Evolutionary conservation across 2,329 filamentous ascomycete species (phyloP).

Genomic region (Sporothrix pseudoabietina): DNA sequence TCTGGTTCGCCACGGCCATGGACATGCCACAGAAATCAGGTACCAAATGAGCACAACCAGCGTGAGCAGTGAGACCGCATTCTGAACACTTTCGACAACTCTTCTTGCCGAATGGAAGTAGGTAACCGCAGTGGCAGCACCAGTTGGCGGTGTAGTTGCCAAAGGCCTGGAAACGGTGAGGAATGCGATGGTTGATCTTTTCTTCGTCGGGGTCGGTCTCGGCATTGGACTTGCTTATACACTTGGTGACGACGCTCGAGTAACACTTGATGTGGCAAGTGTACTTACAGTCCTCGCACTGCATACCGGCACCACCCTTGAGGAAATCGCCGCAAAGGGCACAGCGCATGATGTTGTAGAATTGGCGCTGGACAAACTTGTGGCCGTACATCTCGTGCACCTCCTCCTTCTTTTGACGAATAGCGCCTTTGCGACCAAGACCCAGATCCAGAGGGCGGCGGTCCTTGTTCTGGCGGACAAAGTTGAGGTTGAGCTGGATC

Average conservation of each 20-base stretch:
- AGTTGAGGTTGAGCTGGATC: conserved; percentile 88
- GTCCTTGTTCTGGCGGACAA: conserved; percentile 86
- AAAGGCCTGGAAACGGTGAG: conserved; percentile 94
- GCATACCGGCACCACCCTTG: conserved; percentile 98
- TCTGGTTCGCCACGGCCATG: conserved; percentile 94
- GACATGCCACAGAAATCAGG: conserved; percentile 99
- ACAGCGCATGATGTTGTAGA: conserved; percentile 99
- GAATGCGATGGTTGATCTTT: conserved; percentile 99
- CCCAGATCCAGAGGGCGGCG: conserved; percentile 82
- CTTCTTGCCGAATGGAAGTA: conserved; percentile 91
- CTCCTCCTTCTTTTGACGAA: conserved; percentile 96
- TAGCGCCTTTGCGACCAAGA: conserved; percentile 90
- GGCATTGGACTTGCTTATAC: conserved; percentile 98
- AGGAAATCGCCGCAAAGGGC: conserved; percentile 96
- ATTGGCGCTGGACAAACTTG: conserved; percentile 98
- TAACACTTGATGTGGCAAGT: conserved; percentile 99
- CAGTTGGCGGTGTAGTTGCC: conserved; percentile 98
- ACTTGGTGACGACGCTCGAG: conserved; percentile 94
- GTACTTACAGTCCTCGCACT: conserved; percentile 99
- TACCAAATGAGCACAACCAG: conserved; percentile 88
- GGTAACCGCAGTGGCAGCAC: conserved; percentile 98
- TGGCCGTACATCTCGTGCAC: conserved; percentile 98
- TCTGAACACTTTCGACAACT: conserved; percentile 94
- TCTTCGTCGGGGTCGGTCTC: conserved; percentile 98
- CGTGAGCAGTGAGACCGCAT: conserved; percentile 88